A percentile compares a stretch with the other conserved stretches of the same genome.
Conservation (phyloP, 2,329 filamentous ascomycete species). For the Alternaria burnsii region DNA sequence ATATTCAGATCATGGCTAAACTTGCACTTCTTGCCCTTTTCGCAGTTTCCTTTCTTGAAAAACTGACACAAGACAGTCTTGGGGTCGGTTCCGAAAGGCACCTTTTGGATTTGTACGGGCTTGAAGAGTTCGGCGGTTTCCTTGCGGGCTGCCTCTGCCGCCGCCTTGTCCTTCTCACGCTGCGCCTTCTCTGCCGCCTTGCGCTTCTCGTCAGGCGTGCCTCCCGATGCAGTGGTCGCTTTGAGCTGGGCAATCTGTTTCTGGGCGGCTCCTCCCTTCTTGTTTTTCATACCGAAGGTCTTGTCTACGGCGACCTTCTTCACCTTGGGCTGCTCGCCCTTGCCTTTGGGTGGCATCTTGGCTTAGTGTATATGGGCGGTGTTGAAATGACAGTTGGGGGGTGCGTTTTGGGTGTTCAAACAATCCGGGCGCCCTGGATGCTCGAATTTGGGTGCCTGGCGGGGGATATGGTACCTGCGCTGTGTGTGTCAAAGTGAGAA, state of each 20-base stretch:
- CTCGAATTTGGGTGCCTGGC: slow-evolving; percentile 27
- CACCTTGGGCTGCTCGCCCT: slow-evolving; percentile 56
- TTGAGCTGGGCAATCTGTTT: slow-evolving; percentile 85
- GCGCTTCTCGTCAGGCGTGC: slow-evolving; percentile 86
- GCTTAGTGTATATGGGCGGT: slow-evolving; percentile 18
- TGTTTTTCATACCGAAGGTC: slow-evolving; percentile 99
- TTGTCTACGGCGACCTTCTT: slow-evolving; percentile 84
- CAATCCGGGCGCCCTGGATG: slow-evolving; percentile 8
- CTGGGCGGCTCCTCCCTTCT: slow-evolving; percentile 91
- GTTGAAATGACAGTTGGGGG: slow-evolving; percentile 19
- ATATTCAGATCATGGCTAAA: slow-evolving; percentile 91
- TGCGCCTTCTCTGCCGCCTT: slow-evolving; percentile 71
- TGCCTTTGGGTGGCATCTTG: slow-evolving; percentile 76
- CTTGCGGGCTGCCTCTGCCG: slow-evolving; percentile 81
- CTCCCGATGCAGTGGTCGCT: slow-evolving; percentile 68
- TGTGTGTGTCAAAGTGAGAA: slow-evolving; percentile 46
- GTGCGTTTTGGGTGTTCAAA: slow-evolving; percentile 1
- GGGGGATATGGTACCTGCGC: slow-evolving; percentile 23
- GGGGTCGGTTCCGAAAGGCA: slow-evolving; percentile 95
- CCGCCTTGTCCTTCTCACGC: slow-evolving; percentile 87
- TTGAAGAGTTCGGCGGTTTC: slow-evolving; percentile 86
- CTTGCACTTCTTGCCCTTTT: slow-evolving; percentile 94
- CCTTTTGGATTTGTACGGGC: slow-evolving; percentile 95
- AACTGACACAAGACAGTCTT: slow-evolving; percentile 98
- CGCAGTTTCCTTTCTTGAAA: slow-evolving; percentile 95